A percentile compares a stretch with the other conserved stretches of the same genome.
These are phyloP conservation scores for Sparassis latifolia DNA, from an alignment of 1,284 basidiomycete species.

Conservation along the genomic window DNA sequence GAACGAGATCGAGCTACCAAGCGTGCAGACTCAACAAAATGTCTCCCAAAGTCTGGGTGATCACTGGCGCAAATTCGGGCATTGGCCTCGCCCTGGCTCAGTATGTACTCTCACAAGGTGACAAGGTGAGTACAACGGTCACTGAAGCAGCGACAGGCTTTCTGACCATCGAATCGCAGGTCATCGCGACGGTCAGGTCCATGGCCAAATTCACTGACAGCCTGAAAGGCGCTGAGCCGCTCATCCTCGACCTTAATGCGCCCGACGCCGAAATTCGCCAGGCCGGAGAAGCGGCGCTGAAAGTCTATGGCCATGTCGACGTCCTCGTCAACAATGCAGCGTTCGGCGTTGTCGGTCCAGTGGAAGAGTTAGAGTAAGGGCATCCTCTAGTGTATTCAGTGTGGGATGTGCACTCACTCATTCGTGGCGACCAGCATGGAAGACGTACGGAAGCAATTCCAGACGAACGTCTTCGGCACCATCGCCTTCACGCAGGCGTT, in stretches of 20 bases:
- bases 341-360: not conserved
- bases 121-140: not conserved
- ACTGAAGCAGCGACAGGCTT: too few relatives aligned
- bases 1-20: too few relatives aligned
- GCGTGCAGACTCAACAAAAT: not conserved
- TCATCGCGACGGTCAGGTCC: not conserved
- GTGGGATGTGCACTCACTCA: not conserved
- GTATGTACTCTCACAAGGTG: not conserved
- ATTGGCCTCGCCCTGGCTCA: not conserved
- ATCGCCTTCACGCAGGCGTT: constrained; percentile 10
- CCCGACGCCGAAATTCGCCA: not conserved
- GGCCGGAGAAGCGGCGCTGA: not conserved
- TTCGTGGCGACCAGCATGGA: constrained; percentile 1
- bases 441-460: constrained; percentile 8
- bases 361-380: not conserved
- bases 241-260: not conserved
- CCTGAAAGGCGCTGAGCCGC: not conserved
- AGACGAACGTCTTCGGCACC: constrained; percentile 8
- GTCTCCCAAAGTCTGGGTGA: not conserved
- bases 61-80: not conserved
- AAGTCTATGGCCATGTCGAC: not conserved
- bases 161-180: not conserved
- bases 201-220: not conserved
- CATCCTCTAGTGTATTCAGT: not conserved
- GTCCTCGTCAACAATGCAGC: not conserved